Evolutionary conservation across 73 alveolate genomes (phyloP), one percentile per base, ranked within the genome.

Genomic region (Paramecium primaurelia): DNA sequence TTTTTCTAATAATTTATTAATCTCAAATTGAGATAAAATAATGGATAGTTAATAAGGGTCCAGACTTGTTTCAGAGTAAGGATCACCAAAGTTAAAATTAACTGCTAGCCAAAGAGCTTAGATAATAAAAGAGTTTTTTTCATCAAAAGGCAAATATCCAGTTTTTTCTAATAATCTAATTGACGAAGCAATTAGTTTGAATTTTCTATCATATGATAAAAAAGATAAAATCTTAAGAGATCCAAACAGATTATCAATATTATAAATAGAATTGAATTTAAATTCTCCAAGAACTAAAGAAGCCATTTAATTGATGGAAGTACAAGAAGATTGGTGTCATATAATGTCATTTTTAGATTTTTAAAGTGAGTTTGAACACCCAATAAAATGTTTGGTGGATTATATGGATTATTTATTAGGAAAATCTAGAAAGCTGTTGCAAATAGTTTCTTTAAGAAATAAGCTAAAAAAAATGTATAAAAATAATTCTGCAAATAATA

Each of bases 231-330:
- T 88, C 8, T 37, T 88, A 22, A 88, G 89, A 88, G 71, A 88
- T 69, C 93, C 93, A 4, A 88, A 88, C 26, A 64, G 44, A 34
- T 68, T 68, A 42, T 68, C 90, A 16, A 68, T 88, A 64, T 88
- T 88, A 49, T 40, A 64, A 26, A 47, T 75, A 36, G 59, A 88
- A 68, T 22, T 88, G 59, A 88, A 88, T 69, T 40, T 37, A 26
- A 88, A 88, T 42, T 68, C 90, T 38, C 93, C 93, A 22, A n/a
- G 86, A 42, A 88, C 86, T 26, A 88, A 69, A 49, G 86, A 68
- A 37, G 93, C 93, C 0, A 12, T 88, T 42, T 18, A 68, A 37
- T 22, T 32, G 37, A 28, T 68, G 44, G 89, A 64, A 11, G 12
- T 68, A 7, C 5, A 28, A 38, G 69, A 88, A 69, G 59, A 47